Evolutionary conservation across 495 filamentous ascomycete species (phyloP), one percentile per base, ranked within the genome.

Genomic region (Parachaetomium inaequale): DNA sequence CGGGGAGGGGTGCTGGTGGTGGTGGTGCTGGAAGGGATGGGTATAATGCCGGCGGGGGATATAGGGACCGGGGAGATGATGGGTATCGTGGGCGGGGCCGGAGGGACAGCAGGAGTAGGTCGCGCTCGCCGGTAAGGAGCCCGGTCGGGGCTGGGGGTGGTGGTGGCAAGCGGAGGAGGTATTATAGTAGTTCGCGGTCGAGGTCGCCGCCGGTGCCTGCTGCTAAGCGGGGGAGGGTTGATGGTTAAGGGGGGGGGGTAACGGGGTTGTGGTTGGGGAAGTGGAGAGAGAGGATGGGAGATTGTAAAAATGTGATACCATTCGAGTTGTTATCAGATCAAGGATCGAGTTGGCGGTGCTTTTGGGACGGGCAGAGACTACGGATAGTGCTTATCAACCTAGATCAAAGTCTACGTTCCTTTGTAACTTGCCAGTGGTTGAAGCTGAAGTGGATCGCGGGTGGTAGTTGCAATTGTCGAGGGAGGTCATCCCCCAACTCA

Each of bases 81-180:
- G 12, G 42, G n/a, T 17, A 60, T 66, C 59, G 11, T 46, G 61
- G 12, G 2, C 23, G 55, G 29, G 34, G 57, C 4, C 7, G 49
- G 36, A 25, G 58, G 38, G n/a, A 31, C 17, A 34, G 59, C 29
- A 36, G 59, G 29, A 65, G 51, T 45, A 26, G 54, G 55, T 56
- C 64, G 55, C 63, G 63, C 14, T 56, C 66, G 25, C 64, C 45
- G 6, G 62, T 23, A 23, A 43, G 47, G 23, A 69, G 52, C 12
- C 26, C 57, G 46, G 40, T 19, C 4, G 29, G 36, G 32, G 7
- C 47, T 34, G 51, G 21, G 23, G 58, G 45, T 25, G 47, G 4
- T 23, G 31, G 25, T 4, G 47, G 34, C 17, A 67, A 74, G 55
- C 66, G 66, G 40, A 72, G 73, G 52, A 68, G 73, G 32, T 66